Evolutionary conservation across 2,329 filamentous ascomycete species (phyloP).

Genomic region (Scytalidium sp.): DNA sequence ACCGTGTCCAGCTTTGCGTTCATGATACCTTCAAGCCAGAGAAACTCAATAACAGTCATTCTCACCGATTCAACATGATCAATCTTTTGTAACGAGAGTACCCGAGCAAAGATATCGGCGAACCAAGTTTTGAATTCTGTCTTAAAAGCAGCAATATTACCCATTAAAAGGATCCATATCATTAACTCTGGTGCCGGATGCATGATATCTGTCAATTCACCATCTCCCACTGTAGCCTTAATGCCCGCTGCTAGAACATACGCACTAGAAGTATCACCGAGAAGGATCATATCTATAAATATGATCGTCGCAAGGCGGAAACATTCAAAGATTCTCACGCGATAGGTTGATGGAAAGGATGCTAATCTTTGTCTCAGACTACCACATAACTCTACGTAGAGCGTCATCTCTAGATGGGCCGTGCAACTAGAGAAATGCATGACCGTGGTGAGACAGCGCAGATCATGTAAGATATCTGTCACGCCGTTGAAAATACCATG

Average conservation of each 20-base stretch:
- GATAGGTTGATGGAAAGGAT: neutral
- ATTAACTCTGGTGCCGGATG: neutral
- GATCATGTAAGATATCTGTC: conserved; percentile 3
- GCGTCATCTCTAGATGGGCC: neutral
- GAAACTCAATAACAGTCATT: conserved; percentile 1
- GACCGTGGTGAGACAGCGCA: conserved; percentile 2
- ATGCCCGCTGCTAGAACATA: conserved; percentile 2
- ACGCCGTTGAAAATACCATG: conserved; percentile 1
- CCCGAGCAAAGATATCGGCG: neutral
- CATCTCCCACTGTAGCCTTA: neutral
- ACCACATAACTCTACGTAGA: neutral
- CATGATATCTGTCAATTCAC: neutral
- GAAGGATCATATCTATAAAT: neutral
- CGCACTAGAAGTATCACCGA: neutral
- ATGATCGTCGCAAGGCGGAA: conserved; percentile 1
- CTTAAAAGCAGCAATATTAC: neutral
- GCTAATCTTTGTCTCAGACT: neutral
- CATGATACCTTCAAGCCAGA: conserved; percentile 4
- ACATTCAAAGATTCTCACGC: neutral
- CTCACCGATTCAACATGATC: conserved; percentile 2
- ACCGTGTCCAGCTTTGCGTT: neutral
- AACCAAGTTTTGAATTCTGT: conserved; percentile 2
- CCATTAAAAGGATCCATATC: conserved; percentile 4
- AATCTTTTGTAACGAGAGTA: conserved; percentile 1
- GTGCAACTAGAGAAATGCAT: conserved; percentile 2